A percentile compares a stretch with the other conserved stretches of the same genome.
These are phyloP conservation scores for Podila epicladia DNA, from an alignment of 192 early-diverging fungal species.

Conservation along the genomic window DNA sequence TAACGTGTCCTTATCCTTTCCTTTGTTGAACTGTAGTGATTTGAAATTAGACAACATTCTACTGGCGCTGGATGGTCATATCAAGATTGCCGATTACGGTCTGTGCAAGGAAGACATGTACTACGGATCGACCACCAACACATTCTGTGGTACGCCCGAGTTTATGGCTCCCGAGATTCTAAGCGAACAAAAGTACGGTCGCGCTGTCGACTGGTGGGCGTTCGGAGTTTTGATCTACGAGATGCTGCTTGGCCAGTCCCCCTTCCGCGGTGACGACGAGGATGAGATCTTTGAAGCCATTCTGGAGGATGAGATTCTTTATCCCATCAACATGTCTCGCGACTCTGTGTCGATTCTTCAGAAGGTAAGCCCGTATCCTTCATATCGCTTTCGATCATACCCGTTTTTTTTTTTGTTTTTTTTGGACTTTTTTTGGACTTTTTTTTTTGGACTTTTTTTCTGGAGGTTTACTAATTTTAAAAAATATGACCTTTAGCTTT, in stretches of 20 bases:
- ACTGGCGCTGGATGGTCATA: slow-evolving; percentile 90
- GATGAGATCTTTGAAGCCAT: slow-evolving; percentile 99
- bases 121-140: slow-evolving; percentile 87
- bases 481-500: slow-evolving; percentile 58
- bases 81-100: slow-evolving; percentile 99
- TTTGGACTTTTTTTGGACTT: no score
- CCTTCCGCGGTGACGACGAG: slow-evolving; percentile 96
- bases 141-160: slow-evolving; percentile 98
- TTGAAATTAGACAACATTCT: slow-evolving; percentile 98
- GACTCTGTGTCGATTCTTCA: slow-evolving; percentile 94
- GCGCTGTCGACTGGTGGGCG: slow-evolving; percentile 99
- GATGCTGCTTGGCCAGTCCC: slow-evolving; percentile 92
- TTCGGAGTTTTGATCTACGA: slow-evolving; percentile 88
- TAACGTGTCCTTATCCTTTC: slow-evolving; percentile 10
- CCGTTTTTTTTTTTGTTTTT: not conserved
- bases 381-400: slow-evolving; percentile 15
- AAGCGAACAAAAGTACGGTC: slow-evolving; percentile 92
- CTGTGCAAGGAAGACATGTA: slow-evolving; percentile 98
- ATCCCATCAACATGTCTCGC: slow-evolving; percentile 92
- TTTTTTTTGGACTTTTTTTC: slow-evolving; percentile 5
- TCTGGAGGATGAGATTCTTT: slow-evolving; percentile 94
- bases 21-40: slow-evolving; percentile 63
- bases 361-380: slow-evolving; percentile 59
- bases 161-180: slow-evolving; percentile 99
- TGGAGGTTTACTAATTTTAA: not conserved